Percentiles rank a stretch among this genome's conserved stretches.
Conservation (phyloP, 768 basidiomycete genomes). For the Macrocybe gigantea region DNA sequence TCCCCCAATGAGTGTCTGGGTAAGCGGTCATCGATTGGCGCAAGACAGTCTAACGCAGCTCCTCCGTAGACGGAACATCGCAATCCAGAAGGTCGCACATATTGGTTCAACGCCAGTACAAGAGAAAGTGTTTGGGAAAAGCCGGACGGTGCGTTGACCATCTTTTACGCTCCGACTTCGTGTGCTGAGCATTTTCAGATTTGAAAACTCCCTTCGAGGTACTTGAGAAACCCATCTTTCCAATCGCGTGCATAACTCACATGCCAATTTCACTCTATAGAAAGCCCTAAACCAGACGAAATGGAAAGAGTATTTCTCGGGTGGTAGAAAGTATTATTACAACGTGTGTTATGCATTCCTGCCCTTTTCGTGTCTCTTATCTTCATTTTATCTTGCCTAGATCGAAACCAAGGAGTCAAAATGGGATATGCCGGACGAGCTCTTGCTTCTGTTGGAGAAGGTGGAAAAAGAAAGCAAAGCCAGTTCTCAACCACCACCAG, state of each 20-base stretch:
- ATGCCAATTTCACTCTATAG: constrained; percentile 29
- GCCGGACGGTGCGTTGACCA: constrained; percentile 65
- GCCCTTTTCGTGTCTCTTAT: not conserved
- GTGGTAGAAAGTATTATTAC: constrained; percentile 88
- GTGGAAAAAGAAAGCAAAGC: constrained; percentile 69
- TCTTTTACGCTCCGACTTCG: not conserved
- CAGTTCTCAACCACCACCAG: constrained; percentile 29
- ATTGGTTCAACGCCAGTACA: constrained; percentile 91
- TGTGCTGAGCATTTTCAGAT: constrained; percentile 33
- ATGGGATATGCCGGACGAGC: constrained; percentile 97
- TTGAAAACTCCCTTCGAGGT: constrained; percentile 93
- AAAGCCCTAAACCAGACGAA: constrained; percentile 83
- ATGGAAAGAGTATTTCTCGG: constrained; percentile 97
- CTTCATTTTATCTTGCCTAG: constrained; percentile 28
- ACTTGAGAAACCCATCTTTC: constrained; percentile 8
- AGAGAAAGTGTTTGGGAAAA: constrained; percentile 98
- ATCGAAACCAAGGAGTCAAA: constrained; percentile 88
- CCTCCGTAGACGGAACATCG: constrained; percentile 77
- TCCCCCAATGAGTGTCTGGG: constrained; percentile 27
- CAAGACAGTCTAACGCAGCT: not conserved
- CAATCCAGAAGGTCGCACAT: constrained; percentile 94
- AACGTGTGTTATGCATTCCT: constrained; percentile 44
- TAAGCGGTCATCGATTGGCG: constrained; percentile 11
- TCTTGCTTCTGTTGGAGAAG: constrained; percentile 76
- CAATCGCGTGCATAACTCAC: constrained; percentile 4